These are phyloP conservation scores for Trichoderma pleuroti DNA, from an alignment of 2,329 filamentous ascomycete species.

Conservation along the genomic window DNA sequence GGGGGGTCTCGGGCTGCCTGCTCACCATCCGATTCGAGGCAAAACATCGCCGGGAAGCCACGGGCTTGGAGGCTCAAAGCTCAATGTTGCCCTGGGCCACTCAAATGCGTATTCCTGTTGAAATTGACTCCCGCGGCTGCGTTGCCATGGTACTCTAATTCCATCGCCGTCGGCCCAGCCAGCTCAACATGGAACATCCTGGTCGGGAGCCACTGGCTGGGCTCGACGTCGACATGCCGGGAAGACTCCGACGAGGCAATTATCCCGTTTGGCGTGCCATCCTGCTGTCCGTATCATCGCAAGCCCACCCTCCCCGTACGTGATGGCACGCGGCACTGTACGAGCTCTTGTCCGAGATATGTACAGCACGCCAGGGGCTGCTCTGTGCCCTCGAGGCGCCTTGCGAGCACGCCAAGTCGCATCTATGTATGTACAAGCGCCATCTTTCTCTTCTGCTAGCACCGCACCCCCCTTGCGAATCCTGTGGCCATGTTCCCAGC, in stretches of 20 bases:
- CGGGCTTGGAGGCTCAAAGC: background rate
- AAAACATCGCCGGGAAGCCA: background rate
- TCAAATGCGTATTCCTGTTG: background rate
- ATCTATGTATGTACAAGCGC: background rate
- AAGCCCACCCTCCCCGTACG: constrained; percentile 15
- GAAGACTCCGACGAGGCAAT: constrained; percentile 19
- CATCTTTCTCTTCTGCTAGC: background rate
- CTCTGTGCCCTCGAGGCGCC: background rate
- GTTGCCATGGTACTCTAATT: background rate
- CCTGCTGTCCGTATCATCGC: background rate
- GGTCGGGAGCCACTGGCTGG: background rate
- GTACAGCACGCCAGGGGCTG: background rate
- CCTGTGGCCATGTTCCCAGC: background rate
- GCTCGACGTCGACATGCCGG: constrained; percentile 5
- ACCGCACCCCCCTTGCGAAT: background rate
- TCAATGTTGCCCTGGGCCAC: background rate
- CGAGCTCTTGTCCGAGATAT: constrained; percentile 4
- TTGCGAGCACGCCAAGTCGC: background rate
- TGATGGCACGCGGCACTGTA: background rate
- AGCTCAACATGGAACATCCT: constrained; percentile 1
- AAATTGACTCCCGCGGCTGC: background rate
- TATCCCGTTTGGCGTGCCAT: constrained; percentile 16
- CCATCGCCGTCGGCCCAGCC: background rate
- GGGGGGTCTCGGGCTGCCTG: background rate
- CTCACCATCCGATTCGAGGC: background rate